phyloP scores from a whole-genome alignment of 441 rosid genomes.

The Cnidoscolus chayamansa region DNA sequence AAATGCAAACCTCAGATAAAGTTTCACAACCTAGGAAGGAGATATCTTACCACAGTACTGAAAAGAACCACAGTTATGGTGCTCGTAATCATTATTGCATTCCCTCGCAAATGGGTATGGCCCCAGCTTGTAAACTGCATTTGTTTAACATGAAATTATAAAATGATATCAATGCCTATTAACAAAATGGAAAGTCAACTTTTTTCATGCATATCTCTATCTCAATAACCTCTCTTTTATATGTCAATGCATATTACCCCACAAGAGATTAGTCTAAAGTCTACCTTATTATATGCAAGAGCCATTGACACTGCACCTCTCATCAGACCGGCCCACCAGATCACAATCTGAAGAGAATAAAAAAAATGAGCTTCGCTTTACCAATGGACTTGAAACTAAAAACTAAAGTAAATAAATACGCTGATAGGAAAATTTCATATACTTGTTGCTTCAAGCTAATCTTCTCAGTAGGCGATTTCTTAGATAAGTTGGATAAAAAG shows the following conservation, averaged over 20 bases:
- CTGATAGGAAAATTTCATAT: slow-evolving; percentile 13
- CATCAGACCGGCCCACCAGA: slow-evolving; percentile 99
- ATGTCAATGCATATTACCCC: background rate
- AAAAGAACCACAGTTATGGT: slow-evolving; percentile 82
- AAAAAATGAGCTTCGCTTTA: slow-evolving; percentile 1
- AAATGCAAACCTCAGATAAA: background rate
- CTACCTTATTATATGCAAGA: slow-evolving; percentile 91
- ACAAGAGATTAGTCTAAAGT: background rate
- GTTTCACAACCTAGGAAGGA: background rate
- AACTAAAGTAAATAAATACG: background rate
- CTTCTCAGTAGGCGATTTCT: slow-evolving; percentile 57
- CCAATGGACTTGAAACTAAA: background rate
- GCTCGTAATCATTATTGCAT: slow-evolving; percentile 96
- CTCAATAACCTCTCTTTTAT: background rate
- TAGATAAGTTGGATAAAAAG: slow-evolving; percentile 68
- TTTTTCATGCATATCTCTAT: background rate
- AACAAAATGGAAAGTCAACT: background rate
- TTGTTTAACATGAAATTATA: background rate
- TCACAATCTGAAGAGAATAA: slow-evolving; percentile 50
- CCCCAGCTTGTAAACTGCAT: slow-evolving; percentile 82
- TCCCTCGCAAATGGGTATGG: slow-evolving; percentile 64
- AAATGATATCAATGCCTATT: background rate
- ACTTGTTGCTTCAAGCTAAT: slow-evolving; percentile 75
- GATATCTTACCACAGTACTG: slow-evolving; percentile 72
- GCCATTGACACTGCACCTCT: slow-evolving; percentile 99